Conservation (phyloP, 2,329 filamentous ascomycete species). For the Cytospora schulzeri region DNA sequence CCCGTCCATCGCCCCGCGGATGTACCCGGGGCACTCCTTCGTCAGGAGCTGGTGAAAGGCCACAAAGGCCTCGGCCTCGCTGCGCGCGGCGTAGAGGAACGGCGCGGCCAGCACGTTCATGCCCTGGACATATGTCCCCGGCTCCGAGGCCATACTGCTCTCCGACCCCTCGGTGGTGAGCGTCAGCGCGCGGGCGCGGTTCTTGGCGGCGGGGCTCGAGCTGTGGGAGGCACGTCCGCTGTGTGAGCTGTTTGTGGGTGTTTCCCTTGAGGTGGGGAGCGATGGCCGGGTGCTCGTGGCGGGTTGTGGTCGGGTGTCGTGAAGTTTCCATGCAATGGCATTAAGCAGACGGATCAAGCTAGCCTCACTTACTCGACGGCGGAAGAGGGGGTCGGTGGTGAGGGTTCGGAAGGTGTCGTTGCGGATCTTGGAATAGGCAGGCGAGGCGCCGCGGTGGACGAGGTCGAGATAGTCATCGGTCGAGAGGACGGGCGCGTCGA, state of each 20-base stretch:
- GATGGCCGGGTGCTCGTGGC: conserved; percentile 45
- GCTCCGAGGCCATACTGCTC: conserved; percentile 57
- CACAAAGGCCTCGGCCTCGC: conserved; percentile 91
- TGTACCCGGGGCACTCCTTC: conserved; percentile 87
- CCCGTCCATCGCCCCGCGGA: conserved; percentile 94
- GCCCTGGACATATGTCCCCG: conserved; percentile 92
- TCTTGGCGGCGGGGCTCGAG: conserved; percentile 50
- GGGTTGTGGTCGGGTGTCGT: conserved; percentile 63
- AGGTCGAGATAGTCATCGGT: conserved; percentile 89
- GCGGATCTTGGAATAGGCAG: conserved; percentile 94
- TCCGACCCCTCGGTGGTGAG: conserved; percentile 68
- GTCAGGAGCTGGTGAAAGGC: conserved; percentile 89
- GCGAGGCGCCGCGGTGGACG: conserved; percentile 89
- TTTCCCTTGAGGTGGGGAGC: conserved; percentile 36
- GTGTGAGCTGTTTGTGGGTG: conserved; percentile 36
- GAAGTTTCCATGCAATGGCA: conserved; percentile 89
- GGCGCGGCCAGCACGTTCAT: conserved; percentile 98
- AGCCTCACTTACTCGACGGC: conserved; percentile 91
- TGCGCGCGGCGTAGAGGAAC: conserved; percentile 91
- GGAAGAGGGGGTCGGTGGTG: conserved; percentile 95
- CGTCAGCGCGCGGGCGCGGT: conserved; percentile 58
- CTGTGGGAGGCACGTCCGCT: conserved; percentile 38
- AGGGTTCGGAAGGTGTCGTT: conserved; percentile 98
- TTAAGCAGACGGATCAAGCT: conserved; percentile 93
- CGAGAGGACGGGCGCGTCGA: conserved; percentile 80